Evolutionary conservation across 1,284 basidiomycete genomes (phyloP).

Genomic region (Ceratobasidium sp.): DNA sequence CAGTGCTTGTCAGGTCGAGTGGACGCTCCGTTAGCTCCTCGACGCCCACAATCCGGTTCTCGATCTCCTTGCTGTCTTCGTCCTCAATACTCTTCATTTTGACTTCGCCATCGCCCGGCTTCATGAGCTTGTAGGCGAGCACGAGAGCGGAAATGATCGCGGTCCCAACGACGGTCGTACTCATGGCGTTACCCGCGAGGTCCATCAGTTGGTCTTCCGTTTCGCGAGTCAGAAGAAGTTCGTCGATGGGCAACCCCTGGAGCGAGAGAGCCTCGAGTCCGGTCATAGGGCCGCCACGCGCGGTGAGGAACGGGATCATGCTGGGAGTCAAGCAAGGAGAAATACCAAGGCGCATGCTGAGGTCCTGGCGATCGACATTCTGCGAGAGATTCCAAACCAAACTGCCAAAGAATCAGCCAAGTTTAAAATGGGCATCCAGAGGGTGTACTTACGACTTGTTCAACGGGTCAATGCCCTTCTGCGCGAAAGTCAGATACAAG

Average conservation of each 20-base stretch:
- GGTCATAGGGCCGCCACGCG: conserved; percentile 95
- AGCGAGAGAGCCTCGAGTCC: conserved; percentile 91
- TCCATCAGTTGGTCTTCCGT: conserved; percentile 93
- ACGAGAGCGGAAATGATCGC: conserved; percentile 85
- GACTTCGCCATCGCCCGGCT: conserved; percentile 68
- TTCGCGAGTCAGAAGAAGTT: conserved; percentile 89
- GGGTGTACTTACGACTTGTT: conserved; percentile 75
- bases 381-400: conserved; percentile 97
- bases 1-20: conserved; percentile 63
- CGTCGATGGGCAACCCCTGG: conserved; percentile 91
- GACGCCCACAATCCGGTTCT: conserved; percentile 68
- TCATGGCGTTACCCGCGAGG: conserved; percentile 96
- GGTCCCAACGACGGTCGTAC: conserved; percentile 92
- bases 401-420: conserved; percentile 53
- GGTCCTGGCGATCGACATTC: conserved; percentile 90
- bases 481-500: conserved; percentile 79
- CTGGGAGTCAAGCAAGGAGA: conserved; percentile 92
- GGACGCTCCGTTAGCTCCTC: conserved; percentile 66
- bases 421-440: not conserved
- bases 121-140: conserved; percentile 68
- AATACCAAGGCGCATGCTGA: conserved; percentile 80
- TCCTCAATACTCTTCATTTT: conserved; percentile 58
- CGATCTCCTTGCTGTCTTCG: conserved; percentile 52
- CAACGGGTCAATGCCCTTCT: conserved; percentile 78
- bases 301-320: conserved; percentile 96